A percentile compares a stretch with the other conserved stretches of the same genome.
Conservation (phyloP, 2,329 filamentous ascomycete species). For the Exophiala viscosa region DNA sequence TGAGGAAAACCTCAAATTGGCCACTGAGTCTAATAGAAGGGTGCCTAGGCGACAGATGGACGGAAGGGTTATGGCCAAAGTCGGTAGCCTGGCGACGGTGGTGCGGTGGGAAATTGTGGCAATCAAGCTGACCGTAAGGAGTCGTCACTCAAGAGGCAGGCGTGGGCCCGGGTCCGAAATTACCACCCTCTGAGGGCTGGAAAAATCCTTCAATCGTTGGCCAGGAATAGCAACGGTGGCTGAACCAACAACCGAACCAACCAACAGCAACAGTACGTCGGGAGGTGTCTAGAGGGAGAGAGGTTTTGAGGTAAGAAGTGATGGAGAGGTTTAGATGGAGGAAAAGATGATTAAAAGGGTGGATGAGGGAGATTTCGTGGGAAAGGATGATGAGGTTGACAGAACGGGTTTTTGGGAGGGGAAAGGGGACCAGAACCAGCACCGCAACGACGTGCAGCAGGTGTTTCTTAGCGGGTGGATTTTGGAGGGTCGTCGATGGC, state of each 20-base stretch:
- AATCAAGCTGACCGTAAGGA: conserved; percentile 29
- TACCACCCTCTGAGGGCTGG: conserved; percentile 20
- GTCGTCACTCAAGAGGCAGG: conserved; percentile 22
- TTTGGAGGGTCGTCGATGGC: neutral
- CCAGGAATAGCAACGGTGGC: conserved; percentile 25
- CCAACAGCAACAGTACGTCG: conserved; percentile 5
- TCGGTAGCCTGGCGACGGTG: conserved; percentile 26
- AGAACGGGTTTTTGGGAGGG: conserved; percentile 2
- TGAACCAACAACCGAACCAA: conserved; percentile 16
- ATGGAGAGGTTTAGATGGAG: neutral
- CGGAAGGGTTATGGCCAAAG: conserved; percentile 18
- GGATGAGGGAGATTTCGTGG: neutral
- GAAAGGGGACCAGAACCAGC: neutral
- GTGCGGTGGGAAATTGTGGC: conserved; percentile 29
- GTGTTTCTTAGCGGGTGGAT: neutral
- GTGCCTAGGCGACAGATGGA: conserved; percentile 21
- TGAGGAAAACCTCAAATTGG: conserved; percentile 16
- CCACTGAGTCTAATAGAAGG: conserved; percentile 12
- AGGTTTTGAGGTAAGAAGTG: conserved; percentile 9
- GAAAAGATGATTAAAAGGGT: conserved; percentile 2
- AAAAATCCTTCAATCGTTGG: conserved; percentile 15
- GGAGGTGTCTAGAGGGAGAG: conserved; percentile 6
- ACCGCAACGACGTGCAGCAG: neutral
- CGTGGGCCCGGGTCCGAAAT: conserved; percentile 28
- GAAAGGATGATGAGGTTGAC: conserved; percentile 6